phyloP scores from a whole-genome alignment of 345 rosid genomes.

The Mercurialis annua region DNA sequence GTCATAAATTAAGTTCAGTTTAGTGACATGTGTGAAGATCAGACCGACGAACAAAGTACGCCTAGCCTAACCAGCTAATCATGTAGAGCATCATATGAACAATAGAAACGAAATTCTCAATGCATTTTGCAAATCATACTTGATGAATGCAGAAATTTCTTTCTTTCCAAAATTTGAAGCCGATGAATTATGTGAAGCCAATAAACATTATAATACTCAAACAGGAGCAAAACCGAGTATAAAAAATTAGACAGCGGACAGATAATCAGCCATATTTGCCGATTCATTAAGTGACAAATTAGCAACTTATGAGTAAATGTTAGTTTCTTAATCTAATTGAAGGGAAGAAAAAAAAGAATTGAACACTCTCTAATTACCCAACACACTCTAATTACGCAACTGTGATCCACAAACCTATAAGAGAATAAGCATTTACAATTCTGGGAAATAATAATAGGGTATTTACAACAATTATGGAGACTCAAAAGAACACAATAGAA shows the following conservation, averaged over 20 bases:
- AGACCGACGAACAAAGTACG: no score
- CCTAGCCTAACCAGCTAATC: no score
- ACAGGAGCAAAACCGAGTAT: not conserved
- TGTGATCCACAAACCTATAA: constrained; percentile 34
- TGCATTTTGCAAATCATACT: no score
- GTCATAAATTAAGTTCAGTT: no score
- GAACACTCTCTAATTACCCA: not conserved
- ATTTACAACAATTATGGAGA: constrained; percentile 38
- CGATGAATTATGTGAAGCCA: no score
- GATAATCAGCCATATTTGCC: not conserved
- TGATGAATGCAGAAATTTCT: no score
- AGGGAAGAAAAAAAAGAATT: not conserved
- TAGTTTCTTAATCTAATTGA: not conserved
- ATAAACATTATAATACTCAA: no score
- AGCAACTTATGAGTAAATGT: not conserved
- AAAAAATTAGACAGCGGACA: not conserved
- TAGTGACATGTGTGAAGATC: no score
- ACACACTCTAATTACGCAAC: constrained; percentile 8
- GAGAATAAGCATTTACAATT: constrained; percentile 46
- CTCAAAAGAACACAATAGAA: constrained; percentile 26
- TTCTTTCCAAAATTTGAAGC: no score
- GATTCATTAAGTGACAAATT: not conserved
- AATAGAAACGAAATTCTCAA: no score
- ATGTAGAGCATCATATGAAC: no score
- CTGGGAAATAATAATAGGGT: constrained; percentile 19